Evolutionary conservation across 768 basidiomycete genomes (phyloP).

Genomic region (Tulasnella calospora): DNA sequence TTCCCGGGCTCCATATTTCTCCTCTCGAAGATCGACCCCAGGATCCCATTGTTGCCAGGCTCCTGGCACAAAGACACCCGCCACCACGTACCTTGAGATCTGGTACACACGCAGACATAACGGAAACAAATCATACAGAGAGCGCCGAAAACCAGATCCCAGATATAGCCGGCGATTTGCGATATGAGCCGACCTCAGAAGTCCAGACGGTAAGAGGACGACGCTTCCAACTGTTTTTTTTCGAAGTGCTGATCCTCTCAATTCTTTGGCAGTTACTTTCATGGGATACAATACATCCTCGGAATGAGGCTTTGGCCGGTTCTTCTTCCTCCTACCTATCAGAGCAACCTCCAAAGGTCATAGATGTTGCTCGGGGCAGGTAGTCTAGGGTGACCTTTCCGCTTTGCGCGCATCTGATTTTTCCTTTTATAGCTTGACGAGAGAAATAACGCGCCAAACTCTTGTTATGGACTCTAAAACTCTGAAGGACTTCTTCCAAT

Average conservation of each 20-base stretch:
- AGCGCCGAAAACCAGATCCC: neutral
- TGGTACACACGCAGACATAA: neutral
- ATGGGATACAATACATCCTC: neutral
- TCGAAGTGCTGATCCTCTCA: neutral
- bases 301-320: neutral
- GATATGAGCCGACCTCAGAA: neutral
- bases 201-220: neutral
- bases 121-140: neutral
- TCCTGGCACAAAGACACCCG: neutral
- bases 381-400: neutral
- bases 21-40: conserved; percentile 19
- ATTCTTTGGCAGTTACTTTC: neutral
- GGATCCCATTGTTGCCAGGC: conserved; percentile 19
- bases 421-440: neutral
- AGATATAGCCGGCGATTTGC: neutral
- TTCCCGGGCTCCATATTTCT: neutral
- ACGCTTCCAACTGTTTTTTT: neutral
- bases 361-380: neutral
- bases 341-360: neutral
- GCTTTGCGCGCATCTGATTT: neutral
- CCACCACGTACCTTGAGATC: neutral
- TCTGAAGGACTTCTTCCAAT: neutral
- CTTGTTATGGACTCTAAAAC: neutral
- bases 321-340: neutral
- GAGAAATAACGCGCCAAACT: neutral